phyloP scores from a whole-genome alignment of 2,329 filamentous ascomycete species.

The Aaosphaeria pasadenensis region DNA sequence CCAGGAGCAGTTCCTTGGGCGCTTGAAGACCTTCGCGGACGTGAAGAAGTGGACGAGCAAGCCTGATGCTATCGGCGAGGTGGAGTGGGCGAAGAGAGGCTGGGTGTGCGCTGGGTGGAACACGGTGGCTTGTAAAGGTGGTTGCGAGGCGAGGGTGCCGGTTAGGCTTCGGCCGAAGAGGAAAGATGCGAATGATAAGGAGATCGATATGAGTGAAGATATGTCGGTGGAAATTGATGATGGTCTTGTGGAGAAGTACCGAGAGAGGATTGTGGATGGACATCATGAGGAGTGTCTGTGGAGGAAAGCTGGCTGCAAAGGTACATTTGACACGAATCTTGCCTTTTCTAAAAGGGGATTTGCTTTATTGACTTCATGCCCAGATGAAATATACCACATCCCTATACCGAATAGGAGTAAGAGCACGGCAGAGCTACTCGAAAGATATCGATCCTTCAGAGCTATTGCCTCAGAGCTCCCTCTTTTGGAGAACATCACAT shows the following conservation, averaged over 20 bases:
- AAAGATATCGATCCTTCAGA: slow-evolving; percentile 39
- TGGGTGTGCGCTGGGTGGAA: slow-evolving; percentile 76
- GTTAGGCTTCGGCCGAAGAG: slow-evolving; percentile 66
- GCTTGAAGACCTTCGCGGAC: slow-evolving; percentile 84
- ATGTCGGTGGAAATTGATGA: slow-evolving; percentile 50
- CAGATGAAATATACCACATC: slow-evolving; percentile 63
- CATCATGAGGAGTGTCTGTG: slow-evolving; percentile 84
- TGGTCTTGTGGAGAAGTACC: slow-evolving; percentile 74
- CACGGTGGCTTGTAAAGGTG: slow-evolving; percentile 74
- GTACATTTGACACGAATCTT: slow-evolving; percentile 42
- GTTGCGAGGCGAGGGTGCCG: slow-evolving; percentile 80
- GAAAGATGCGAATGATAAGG: slow-evolving; percentile 38
- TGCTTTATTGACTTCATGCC: slow-evolving; percentile 10
- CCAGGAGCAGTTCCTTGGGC: slow-evolving; percentile 73
- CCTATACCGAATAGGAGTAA: slow-evolving; percentile 38
- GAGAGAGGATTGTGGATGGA: slow-evolving; percentile 66
- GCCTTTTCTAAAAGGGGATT: background rate
- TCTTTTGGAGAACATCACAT: slow-evolving; percentile 28
- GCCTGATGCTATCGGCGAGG: slow-evolving; percentile 78
- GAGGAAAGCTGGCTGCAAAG: slow-evolving; percentile 83
- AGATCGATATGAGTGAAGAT: slow-evolving; percentile 53
- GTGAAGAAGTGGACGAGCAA: slow-evolving; percentile 94
- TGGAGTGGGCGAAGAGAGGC: slow-evolving; percentile 90
- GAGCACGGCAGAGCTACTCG: slow-evolving; percentile 36
- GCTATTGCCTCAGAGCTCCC: slow-evolving; percentile 32